Evolutionary conservation across 176 grass and related monocot genomes (phyloP).

Genomic region (Elymus sibiricus): DNA sequence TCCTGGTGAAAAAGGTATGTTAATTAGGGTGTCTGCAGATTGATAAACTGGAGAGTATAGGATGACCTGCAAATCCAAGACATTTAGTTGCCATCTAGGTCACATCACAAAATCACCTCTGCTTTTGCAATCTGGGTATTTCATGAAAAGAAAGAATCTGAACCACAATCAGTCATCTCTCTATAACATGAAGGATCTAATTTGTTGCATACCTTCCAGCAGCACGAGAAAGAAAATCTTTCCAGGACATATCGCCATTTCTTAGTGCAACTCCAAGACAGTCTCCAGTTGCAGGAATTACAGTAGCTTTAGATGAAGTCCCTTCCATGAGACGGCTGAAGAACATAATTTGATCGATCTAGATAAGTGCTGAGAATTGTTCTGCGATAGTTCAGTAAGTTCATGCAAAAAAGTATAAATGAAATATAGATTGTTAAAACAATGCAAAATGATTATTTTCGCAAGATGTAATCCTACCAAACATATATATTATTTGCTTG

Average conservation of each 20-base stretch:
- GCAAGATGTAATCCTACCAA: too few relatives aligned
- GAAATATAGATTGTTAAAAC: too few relatives aligned
- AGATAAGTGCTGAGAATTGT: too few relatives aligned
- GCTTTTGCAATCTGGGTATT: background rate
- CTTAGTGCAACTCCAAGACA: conserved; percentile 59
- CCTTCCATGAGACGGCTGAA: too few relatives aligned
- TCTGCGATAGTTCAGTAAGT: too few relatives aligned
- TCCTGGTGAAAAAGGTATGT: conserved; percentile 94
- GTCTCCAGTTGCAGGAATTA: background rate
- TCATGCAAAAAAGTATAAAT: too few relatives aligned
- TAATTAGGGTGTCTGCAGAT: conserved; percentile 52
- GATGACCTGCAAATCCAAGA: conserved; percentile 45
- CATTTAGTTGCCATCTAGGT: background rate
- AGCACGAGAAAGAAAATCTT: conserved; percentile 63
- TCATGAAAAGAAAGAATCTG: background rate
- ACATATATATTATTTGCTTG: too few relatives aligned
- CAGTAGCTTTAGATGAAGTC: too few relatives aligned
- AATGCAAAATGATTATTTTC: too few relatives aligned
- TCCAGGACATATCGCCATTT: conserved; percentile 77
- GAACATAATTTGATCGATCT: too few relatives aligned
- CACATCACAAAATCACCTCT: background rate
- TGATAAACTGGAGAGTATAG: conserved; percentile 65
- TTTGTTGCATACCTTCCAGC: conserved; percentile 37
- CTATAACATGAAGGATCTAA: conserved; percentile 9
- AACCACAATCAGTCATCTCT: background rate